Evolutionary conservation across 805 yeast species (phyloP).

Genomic region (Nadsonia fulvescens): DNA sequence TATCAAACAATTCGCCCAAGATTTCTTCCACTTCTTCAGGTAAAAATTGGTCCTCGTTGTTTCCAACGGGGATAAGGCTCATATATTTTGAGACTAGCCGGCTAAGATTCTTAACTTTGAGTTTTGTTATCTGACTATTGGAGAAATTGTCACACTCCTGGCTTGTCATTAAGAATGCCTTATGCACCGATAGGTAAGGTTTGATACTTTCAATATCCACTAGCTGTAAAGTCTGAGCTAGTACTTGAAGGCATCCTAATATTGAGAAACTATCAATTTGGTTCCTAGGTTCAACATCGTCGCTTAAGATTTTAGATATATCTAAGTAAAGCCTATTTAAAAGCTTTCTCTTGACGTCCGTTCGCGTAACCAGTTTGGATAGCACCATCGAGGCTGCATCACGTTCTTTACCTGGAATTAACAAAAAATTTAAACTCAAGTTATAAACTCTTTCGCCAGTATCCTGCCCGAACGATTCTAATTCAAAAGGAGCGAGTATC

Average conservation of each 20-base stretch:
- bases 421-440: conserved; percentile 20
- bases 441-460: conserved; percentile 20
- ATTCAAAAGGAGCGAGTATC: conserved; percentile 55
- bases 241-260: no score
- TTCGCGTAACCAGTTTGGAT: conserved; percentile 35
- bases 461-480: conserved; percentile 23
- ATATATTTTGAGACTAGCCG: conserved; percentile 24
- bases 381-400: conserved; percentile 33
- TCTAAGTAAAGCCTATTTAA: conserved; percentile 15
- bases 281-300: no score
- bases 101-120: conserved; percentile 23
- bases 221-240: no score
- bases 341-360: conserved; percentile 21
- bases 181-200: no score
- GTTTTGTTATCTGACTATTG: no score
- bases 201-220: no score
- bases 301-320: conserved; percentile 1
- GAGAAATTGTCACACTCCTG: no score
- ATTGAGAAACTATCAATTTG: no score
- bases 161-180: no score
- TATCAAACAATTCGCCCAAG: conserved; percentile 28
- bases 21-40: conserved; percentile 29
- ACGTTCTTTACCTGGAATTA: conserved; percentile 37
- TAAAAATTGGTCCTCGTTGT: no score
- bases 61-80: no score